Conservation (phyloP, 2,329 filamentous ascomycete species). For the Paradendryphiella salina region DNA sequence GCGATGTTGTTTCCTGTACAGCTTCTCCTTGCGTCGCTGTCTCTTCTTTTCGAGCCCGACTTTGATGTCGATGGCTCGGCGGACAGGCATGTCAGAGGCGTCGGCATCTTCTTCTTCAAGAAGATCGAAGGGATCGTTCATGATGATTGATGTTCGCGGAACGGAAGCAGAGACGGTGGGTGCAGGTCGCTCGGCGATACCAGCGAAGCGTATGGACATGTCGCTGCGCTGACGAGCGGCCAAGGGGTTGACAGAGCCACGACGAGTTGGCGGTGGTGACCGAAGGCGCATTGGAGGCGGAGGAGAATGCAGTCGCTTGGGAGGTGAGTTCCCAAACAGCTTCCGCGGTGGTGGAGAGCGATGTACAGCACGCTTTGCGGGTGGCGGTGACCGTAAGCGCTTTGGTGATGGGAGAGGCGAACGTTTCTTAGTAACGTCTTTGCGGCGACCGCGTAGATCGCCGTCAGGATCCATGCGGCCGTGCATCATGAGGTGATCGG, state of each 20-base stretch:
- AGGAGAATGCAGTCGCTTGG: conserved; percentile 60
- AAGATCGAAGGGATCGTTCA: conserved; percentile 38
- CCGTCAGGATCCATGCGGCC: conserved; percentile 71
- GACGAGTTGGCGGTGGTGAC: conserved; percentile 69
- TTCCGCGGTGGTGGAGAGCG: conserved; percentile 53
- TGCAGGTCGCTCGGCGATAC: conserved; percentile 65
- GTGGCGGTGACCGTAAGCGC: conserved; percentile 60
- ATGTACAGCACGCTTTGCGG: conserved; percentile 41
- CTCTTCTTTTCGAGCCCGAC: conserved; percentile 87
- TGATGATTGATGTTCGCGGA: conserved; percentile 69
- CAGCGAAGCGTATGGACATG: conserved; percentile 52
- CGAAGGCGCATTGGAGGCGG: conserved; percentile 49
- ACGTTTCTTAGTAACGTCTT: conserved; percentile 37
- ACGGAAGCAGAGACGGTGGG: conserved; percentile 82
- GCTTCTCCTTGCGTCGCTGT: conserved; percentile 89
- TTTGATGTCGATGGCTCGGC: conserved; percentile 97
- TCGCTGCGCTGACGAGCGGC: conserved; percentile 46
- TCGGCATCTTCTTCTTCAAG: conserved; percentile 47
- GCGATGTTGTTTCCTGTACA: conserved; percentile 85
- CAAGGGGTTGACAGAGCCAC: conserved; percentile 45
- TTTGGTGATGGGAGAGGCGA: conserved; percentile 63
- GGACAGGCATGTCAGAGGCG: conserved; percentile 64
- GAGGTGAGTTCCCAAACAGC: conserved; percentile 68
- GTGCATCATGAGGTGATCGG: conserved; percentile 68
- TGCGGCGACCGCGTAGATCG: conserved; percentile 46